phyloP scores from a whole-genome alignment of 176 grass and related monocot species.

The Carex kokanica region DNA sequence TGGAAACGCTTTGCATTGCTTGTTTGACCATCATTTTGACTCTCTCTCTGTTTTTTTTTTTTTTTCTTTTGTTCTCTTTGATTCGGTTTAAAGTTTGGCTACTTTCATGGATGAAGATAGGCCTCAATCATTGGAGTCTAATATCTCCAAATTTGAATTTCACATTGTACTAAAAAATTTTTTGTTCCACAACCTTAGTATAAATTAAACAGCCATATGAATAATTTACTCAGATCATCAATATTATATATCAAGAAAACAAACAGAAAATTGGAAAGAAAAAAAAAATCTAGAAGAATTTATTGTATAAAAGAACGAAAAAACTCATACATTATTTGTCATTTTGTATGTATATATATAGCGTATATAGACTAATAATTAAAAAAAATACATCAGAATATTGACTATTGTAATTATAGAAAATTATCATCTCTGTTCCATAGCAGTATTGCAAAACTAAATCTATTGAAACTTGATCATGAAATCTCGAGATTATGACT shows the following conservation, averaged over 20 bases:
- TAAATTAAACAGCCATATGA: not conserved
- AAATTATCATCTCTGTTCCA: not conserved
- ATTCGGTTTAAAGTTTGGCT: not conserved
- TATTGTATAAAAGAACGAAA: not conserved
- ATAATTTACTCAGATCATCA: not conserved
- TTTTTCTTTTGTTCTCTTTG: not conserved
- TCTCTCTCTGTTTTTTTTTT: not conserved
- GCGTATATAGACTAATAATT: not conserved
- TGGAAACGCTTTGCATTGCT: conserved; percentile 1
- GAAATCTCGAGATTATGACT: not conserved
- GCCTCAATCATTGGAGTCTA: too few relatives aligned
- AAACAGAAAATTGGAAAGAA: not conserved
- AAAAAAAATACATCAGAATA: not conserved
- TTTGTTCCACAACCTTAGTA: too few relatives aligned
- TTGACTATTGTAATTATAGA: not conserved
- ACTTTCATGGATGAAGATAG: not conserved
- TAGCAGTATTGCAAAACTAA: not conserved
- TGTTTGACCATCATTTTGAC: conserved; percentile 6
- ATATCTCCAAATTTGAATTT: not conserved
- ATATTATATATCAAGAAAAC: not conserved
- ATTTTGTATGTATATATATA: conserved; percentile 3
- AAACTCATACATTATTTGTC: not conserved
- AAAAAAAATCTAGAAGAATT: not conserved
- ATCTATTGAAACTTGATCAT: conserved; percentile 3
- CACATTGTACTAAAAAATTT: too few relatives aligned